Percentiles rank a stretch among this genome's conserved stretches.
Conservation (phyloP, 805 yeast species). For the Yarrowia sp. region DNA sequence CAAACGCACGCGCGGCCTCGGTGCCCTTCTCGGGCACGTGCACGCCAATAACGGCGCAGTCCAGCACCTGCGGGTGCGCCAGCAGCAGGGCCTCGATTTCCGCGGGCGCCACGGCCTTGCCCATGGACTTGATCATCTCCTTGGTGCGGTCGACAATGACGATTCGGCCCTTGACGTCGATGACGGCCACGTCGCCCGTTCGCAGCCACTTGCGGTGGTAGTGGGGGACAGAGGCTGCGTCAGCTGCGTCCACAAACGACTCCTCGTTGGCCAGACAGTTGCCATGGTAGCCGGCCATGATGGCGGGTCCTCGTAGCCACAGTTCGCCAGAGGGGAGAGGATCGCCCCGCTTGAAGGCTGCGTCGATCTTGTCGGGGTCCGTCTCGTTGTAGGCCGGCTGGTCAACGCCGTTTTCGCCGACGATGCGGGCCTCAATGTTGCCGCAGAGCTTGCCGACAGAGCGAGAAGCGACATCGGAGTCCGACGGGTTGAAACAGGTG, state of each 20-base stretch:
- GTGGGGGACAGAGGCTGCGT: slow-evolving; percentile 38
- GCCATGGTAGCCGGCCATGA: slow-evolving; percentile 59
- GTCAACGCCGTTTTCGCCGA: slow-evolving; percentile 9
- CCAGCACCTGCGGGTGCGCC: slow-evolving; percentile 76
- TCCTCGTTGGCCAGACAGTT: slow-evolving; percentile 57
- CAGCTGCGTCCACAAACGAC: slow-evolving; percentile 51
- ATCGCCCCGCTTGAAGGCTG: slow-evolving; percentile 33
- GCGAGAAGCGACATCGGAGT: not conserved
- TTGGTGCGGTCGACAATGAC: slow-evolving; percentile 54
- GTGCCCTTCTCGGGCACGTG: slow-evolving; percentile 74
- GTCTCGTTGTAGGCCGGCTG: slow-evolving; percentile 38
- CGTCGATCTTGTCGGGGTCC: slow-evolving; percentile 28
- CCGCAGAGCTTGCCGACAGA: slow-evolving; percentile 27
- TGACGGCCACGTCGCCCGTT: slow-evolving; percentile 64
- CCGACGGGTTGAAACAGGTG: slow-evolving; percentile 32
- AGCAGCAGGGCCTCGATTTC: slow-evolving; percentile 87
- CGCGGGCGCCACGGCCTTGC: slow-evolving; percentile 92
- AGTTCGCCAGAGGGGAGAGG: slow-evolving; percentile 55
- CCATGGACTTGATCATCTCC: slow-evolving; percentile 52
- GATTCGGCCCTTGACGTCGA: slow-evolving; percentile 56
- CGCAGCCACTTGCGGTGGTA: slow-evolving; percentile 55
- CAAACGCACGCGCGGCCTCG: slow-evolving; percentile 55
- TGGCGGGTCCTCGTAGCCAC: slow-evolving; percentile 61
- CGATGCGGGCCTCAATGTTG: slow-evolving; percentile 21
- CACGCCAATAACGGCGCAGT: slow-evolving; percentile 87